These are phyloP conservation scores for Penicillium angulare DNA, from an alignment of 495 filamentous ascomycete genomes.

Conservation along the genomic window DNA sequence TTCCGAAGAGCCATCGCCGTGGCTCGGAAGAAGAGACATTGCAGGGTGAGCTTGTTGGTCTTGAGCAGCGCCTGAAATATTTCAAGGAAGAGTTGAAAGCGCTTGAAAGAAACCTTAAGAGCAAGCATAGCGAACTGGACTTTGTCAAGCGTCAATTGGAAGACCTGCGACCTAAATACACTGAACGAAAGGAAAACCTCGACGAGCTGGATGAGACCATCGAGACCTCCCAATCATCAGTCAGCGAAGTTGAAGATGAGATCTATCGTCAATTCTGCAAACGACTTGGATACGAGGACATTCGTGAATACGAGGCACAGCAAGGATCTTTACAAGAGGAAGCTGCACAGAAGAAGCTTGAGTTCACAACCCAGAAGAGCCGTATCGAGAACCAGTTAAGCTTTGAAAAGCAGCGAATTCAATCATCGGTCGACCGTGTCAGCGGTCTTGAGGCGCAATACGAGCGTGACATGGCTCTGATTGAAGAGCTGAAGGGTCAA, in stretches of 20 bases:
- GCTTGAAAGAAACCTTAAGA: slow-evolving; percentile 81
- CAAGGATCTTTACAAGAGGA: slow-evolving; percentile 91
- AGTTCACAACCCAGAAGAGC: slow-evolving; percentile 81
- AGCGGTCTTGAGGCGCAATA: slow-evolving; percentile 61
- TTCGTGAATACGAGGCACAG: slow-evolving; percentile 88
- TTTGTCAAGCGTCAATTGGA: slow-evolving; percentile 67
- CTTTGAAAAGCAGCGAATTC: slow-evolving; percentile 72
- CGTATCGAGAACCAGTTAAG: slow-evolving; percentile 73
- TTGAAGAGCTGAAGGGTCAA: slow-evolving; percentile 68
- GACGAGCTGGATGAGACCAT: slow-evolving; percentile 65
- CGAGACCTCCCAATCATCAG: slow-evolving; percentile 67
- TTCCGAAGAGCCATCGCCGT: slow-evolving; percentile 73
- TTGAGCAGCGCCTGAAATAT: slow-evolving; percentile 75
- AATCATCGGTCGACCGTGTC: slow-evolving; percentile 67
- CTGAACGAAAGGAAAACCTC: slow-evolving; percentile 65
- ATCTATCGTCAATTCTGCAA: slow-evolving; percentile 86
- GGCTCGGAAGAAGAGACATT: slow-evolving; percentile 76
- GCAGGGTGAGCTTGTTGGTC: slow-evolving; percentile 72
- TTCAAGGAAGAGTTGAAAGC: slow-evolving; percentile 72
- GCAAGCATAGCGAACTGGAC: slow-evolving; percentile 80
- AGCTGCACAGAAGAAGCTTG: slow-evolving; percentile 76
- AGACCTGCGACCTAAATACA: slow-evolving; percentile 74
- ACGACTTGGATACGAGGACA: slow-evolving; percentile 80
- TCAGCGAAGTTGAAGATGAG: slow-evolving; percentile 82
- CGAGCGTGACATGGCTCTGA: slow-evolving; percentile 60